Percentiles rank a stretch among this genome's conserved stretches.
These are phyloP conservation scores for Brassica carinata DNA, from an alignment of 345 rosid genomes.

Conservation along the genomic window DNA sequence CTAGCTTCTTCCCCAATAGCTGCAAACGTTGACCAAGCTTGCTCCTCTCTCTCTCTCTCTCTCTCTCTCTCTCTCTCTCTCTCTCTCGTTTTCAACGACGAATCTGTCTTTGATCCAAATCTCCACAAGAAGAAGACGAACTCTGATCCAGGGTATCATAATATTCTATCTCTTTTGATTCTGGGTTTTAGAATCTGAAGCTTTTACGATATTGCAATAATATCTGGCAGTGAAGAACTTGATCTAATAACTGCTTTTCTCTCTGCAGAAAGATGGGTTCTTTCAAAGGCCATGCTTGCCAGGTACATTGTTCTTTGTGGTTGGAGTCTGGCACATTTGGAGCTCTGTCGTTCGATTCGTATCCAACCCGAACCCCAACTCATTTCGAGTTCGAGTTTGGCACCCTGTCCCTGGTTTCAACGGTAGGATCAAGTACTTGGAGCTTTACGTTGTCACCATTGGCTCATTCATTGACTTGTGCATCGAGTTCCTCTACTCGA, in stretches of 20 bases:
- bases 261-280: conserved; percentile 68
- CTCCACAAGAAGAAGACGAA: conserved; percentile 2
- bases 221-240: too few relatives aligned
- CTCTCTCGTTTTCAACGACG: conserved; percentile 30
- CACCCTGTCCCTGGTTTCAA: conserved; percentile 79
- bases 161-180: conserved; percentile 9
- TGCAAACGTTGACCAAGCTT: conserved; percentile 24
- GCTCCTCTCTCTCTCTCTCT: too few relatives aligned
- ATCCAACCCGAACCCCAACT: conserved; percentile 64
- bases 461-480: conserved; percentile 86
- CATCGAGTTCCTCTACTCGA: conserved; percentile 85
- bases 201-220: too few relatives aligned
- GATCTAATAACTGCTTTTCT: neutral
- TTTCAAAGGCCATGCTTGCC: conserved; percentile 92
- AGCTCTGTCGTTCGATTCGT: conserved; percentile 60
- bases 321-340: conserved; percentile 93
- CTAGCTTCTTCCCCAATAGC: conserved; percentile 10
- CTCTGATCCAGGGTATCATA: conserved; percentile 26
- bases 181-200: neutral
- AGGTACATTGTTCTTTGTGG: conserved; percentile 72
- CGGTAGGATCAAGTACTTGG: conserved; percentile 77
- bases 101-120: conserved; percentile 19
- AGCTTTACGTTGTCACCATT: conserved; percentile 69
- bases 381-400: conserved; percentile 83
- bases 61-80: too few relatives aligned